These are phyloP conservation scores for Kitagawia praeruptora DNA, from an alignment of 129 eudicot species.

Conservation along the genomic window DNA sequence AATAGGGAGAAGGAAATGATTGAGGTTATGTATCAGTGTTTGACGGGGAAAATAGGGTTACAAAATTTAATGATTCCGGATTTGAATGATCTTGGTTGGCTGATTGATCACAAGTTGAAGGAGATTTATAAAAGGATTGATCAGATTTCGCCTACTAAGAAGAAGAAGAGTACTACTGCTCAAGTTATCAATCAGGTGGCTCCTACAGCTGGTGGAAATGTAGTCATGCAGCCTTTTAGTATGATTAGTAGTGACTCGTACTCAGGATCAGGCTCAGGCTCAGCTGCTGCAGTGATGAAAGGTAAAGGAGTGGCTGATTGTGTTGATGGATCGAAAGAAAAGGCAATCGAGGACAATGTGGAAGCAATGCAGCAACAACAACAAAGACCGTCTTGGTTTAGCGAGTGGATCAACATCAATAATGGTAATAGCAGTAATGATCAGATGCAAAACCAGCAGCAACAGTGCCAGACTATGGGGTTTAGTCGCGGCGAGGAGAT, in stretches of 20 bases:
- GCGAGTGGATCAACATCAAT: background rate
- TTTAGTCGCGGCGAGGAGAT: background rate
- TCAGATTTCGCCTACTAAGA: no score
- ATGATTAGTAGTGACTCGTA: background rate
- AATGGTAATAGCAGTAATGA: background rate
- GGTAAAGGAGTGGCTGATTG: background rate
- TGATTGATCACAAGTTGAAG: no score
- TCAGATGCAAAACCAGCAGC: background rate
- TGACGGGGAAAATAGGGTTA: no score
- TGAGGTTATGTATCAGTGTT: no score
- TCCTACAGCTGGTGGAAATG: background rate
- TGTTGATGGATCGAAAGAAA: background rate
- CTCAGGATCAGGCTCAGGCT: background rate
- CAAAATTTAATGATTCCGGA: no score
- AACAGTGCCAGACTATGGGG: background rate
- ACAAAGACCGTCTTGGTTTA: conserved; percentile 4
- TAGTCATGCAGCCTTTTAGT: background rate
- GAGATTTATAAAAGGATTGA: no score
- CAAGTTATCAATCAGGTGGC: background rate
- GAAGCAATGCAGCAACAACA: background rate
- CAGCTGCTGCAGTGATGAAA: background rate
- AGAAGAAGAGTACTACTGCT: background rate
- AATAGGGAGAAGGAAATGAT: no score
- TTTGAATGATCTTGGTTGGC: no score
- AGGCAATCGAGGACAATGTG: background rate